These are phyloP conservation scores for Avena insularis DNA, from an alignment of 176 grass and related monocot species.

Conservation along the genomic window DNA sequence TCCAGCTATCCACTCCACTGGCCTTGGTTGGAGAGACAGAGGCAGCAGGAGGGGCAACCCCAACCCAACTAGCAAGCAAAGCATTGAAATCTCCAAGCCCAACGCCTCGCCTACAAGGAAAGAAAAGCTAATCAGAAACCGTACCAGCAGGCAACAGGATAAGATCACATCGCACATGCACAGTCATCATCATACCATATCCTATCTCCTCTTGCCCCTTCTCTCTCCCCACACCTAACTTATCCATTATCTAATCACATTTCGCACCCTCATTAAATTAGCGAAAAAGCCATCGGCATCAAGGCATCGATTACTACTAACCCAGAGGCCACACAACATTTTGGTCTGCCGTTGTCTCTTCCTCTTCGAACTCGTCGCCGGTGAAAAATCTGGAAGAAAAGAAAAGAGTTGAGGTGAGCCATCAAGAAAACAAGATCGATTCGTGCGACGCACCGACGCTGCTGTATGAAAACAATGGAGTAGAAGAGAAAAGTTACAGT, in stretches of 20 bases:
- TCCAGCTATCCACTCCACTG: conserved; percentile 37
- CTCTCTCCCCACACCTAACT: conserved; percentile 14
- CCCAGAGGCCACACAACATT: background rate
- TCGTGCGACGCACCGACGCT: conserved; percentile 26
- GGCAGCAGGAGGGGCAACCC: background rate
- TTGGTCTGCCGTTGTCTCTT: background rate
- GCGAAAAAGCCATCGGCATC: background rate
- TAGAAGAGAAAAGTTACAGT: too few species aligned
- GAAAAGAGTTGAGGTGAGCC: background rate
- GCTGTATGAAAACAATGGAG: conserved; percentile 23
- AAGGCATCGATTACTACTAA: conserved; percentile 9
- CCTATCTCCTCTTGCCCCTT: background rate
- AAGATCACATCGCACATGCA: conserved; percentile 58
- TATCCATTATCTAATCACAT: conserved; percentile 38
- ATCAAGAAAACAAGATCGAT: background rate
- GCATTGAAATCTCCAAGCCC: conserved; percentile 47
- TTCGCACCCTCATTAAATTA: background rate
- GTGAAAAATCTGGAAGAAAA: background rate
- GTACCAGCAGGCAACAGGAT: conserved; percentile 53
- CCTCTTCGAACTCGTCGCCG: conserved; percentile 30
- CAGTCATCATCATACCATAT: conserved; percentile 37
- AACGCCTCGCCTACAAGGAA: conserved; percentile 31
- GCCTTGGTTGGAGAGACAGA: conserved; percentile 41
- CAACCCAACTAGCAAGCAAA: conserved; percentile 34
- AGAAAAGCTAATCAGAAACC: conserved; percentile 38